Percentiles rank a stretch among this genome's conserved stretches.
phyloP scores from a whole-genome alignment of 2,329 filamentous ascomycete species.

The Raffaelea arxii region DNA sequence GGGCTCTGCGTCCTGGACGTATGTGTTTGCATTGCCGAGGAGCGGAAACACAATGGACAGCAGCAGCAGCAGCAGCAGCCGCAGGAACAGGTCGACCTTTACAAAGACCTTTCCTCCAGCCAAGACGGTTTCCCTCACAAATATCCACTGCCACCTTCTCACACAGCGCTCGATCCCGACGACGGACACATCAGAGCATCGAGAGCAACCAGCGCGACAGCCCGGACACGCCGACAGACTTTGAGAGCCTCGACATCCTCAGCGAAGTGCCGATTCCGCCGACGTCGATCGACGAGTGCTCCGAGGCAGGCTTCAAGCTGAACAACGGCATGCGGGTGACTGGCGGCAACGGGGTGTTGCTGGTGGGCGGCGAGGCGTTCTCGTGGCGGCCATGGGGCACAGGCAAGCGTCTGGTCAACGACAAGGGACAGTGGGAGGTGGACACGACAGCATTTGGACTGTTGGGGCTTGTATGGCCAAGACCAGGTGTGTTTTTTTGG shows the following conservation, averaged over 20 bases:
- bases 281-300: slow-evolving; percentile 75
- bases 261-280: slow-evolving; percentile 65
- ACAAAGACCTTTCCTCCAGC: too few species aligned
- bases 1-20: too few species aligned
- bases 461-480: slow-evolving; percentile 72
- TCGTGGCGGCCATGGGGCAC: slow-evolving; percentile 71
- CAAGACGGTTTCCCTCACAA: too few species aligned
- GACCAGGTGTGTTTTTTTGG: slow-evolving; percentile 57
- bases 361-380: slow-evolving; percentile 83
- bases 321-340: slow-evolving; percentile 67
- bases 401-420: slow-evolving; percentile 51
- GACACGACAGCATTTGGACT: slow-evolving; percentile 61
- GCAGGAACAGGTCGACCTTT: too few species aligned
- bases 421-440: slow-evolving; percentile 74
- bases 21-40: too few species aligned
- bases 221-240: too few species aligned
- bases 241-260: slow-evolving; percentile 69
- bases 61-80: too few species aligned
- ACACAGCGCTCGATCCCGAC: too few species aligned
- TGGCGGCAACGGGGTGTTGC: slow-evolving; percentile 44
- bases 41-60: too few species aligned
- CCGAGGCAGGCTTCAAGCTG: slow-evolving; percentile 74
- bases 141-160: too few species aligned
- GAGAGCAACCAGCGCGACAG: too few species aligned
- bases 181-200: too few species aligned